Base-by-base conservation (phyloP, 352 stramenopile species). In the Pythium myriotylum region DNA sequence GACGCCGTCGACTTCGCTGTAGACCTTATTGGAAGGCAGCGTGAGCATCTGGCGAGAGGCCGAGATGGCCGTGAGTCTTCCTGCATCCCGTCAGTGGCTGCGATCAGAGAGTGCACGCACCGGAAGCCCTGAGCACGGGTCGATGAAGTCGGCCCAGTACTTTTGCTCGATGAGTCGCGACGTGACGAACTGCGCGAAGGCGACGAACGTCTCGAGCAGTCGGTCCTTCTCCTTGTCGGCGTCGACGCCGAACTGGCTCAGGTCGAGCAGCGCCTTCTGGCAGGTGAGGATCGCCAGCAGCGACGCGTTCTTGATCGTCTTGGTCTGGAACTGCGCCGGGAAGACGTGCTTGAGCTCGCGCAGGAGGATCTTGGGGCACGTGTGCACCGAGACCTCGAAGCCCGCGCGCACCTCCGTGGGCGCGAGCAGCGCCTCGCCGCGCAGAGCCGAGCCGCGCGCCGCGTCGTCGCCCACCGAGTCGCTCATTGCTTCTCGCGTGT, bases 61-160 rank as follows among this genome's bases (percentile, higher is more conserved):
- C 19, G 40, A 19, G 26, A 29, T 22, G 46, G 1, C 33, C 7
- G 17, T 27, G n/a, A 32, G 32, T 17, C 40, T 22, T 13, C 35
- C n/a, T n/a, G 17, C 19, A 22, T 7, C n/a, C 10, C 29, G 29
- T 10, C 29, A 35, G 10, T 35, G 5, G 10, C 29, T 35, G 29
- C 29, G 10, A 35, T 10, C 29, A 35, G 29, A 35, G 29, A 35
- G 29, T 10, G 29, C 29, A 75, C 77, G 55, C 67, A 92, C 82
- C 56, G 96, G 96, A 46, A 99, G 77, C 2, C 96, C 96, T 9
- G 90, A 98, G 75, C 96, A 99, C 22, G 96, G 96, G 81, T 99
- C 96, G 72, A 98, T 99, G 70, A 96, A 99, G 78, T 99, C 96
- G 16, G 94, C 94, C 94, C 94, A 99, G 72, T 89, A 97, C 16